Conservation (phyloP, 1,139 yeast genomes). For the Pichia sp. region DNA sequence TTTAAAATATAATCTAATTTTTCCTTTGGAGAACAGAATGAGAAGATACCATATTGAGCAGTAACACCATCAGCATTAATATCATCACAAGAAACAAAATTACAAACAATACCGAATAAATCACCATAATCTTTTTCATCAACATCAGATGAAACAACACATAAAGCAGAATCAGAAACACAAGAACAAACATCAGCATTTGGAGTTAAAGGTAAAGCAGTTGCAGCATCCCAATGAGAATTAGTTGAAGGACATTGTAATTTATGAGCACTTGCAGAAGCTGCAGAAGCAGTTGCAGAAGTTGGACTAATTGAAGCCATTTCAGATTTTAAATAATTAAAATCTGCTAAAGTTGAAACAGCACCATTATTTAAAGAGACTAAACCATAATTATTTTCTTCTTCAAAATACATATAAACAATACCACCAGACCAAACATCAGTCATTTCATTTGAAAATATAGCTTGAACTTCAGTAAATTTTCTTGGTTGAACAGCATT, state of each 20-base stretch:
- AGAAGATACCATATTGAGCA: constrained; percentile 59
- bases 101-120: constrained; percentile 53
- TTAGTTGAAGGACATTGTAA: constrained; percentile 49
- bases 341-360: constrained; percentile 59
- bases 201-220: constrained; percentile 71
- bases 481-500: constrained; percentile 55
- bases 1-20: constrained; percentile 58
- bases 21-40: constrained; percentile 59
- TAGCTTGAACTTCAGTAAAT: constrained; percentile 63
- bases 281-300: constrained; percentile 43
- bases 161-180: constrained; percentile 42
- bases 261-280: constrained; percentile 36
- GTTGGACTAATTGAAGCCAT: constrained; percentile 55
- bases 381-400: constrained; percentile 66
- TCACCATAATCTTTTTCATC: constrained; percentile 47
- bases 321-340: constrained; percentile 44
- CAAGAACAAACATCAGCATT: constrained; percentile 57
- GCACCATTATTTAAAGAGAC: constrained; percentile 39
- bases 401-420: constrained; percentile 77
- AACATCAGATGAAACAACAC: constrained; percentile 50
- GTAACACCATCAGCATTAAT: constrained; percentile 53
- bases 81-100: constrained; percentile 44
- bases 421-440: constrained; percentile 87
- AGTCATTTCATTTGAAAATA: constrained; percentile 59
- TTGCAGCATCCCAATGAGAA: constrained; percentile 54